Conservation (phyloP, 73 alveolate genomes). For the Tetrahymena malaccensis region DNA sequence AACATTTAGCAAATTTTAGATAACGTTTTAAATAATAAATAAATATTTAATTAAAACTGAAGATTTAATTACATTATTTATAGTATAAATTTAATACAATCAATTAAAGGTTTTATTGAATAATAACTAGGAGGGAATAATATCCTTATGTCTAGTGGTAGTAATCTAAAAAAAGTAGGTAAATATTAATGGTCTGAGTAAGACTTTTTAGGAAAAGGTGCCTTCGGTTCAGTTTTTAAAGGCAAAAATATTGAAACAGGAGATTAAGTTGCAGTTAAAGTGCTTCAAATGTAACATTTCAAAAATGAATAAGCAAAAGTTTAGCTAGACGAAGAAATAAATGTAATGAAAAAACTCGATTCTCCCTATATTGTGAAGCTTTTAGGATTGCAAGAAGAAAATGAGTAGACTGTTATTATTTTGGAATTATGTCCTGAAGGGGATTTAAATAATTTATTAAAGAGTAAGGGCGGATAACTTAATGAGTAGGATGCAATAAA, state of each 20-base stretch:
- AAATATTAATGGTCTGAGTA: background rate
- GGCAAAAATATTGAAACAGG: slow-evolving; percentile 8
- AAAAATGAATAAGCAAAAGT: background rate
- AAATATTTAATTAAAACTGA: background rate
- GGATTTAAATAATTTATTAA: background rate
- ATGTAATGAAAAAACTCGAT: background rate
- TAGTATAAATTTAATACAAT: background rate
- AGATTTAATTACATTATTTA: background rate
- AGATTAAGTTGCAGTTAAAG: slow-evolving; percentile 6
- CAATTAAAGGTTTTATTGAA: background rate
- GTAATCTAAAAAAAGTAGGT: background rate
- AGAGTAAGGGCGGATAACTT: background rate
- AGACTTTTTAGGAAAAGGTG: slow-evolving; percentile 23
- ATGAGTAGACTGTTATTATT: background rate
- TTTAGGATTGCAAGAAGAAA: background rate
- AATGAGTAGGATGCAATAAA: background rate
- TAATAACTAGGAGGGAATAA: background rate
- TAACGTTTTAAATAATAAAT: background rate
- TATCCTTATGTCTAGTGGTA: background rate
- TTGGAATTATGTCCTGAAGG: background rate
- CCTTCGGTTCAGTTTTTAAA: slow-evolving; percentile 31
- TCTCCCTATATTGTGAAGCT: background rate
- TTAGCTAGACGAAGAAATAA: background rate
- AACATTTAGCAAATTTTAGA: too few species aligned
- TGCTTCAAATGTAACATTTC: background rate